Base-by-base conservation (phyloP, 2,329 filamentous ascomycete genomes). In the Cytospora schulzeri region DNA sequence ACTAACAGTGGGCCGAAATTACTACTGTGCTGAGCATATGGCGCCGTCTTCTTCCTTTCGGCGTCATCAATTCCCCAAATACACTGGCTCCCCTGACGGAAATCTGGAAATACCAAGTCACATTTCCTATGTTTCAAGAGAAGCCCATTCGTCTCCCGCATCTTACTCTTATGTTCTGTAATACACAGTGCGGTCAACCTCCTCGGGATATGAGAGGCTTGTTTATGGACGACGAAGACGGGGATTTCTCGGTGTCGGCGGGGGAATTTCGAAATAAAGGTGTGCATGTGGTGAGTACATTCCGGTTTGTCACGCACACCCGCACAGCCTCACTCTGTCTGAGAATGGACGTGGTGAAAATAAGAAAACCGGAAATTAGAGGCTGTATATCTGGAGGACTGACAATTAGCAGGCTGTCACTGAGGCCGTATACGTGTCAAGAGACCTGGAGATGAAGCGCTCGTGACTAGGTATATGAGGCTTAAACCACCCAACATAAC, bases 241-340 rank as follows among this genome's bases (percentile, higher is more conserved):
- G 38, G 26, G 48, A 28, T 31, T 28, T 19, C 6, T 33, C 50
- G 8, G 56, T 28, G 35, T 33, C 28, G 29, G 61, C 48, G 1
- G 54, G 41, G 19, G 41, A 51, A 33, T 35, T 52, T 26, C 56
- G 56, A 29, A 15, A 53, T 33, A 35, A 50, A 9, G 45, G 54
- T 14, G 29, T 70, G 5, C 65, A 66, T 14, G 41, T 68, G 14
- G 41, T 68, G 14, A 56, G 56, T 3, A 62, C 66, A 11, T 57
- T 69, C 33, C 60, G n/a, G 26, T 69, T 61, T 35, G 60, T 60
- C n/a, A 57, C 57, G 2, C 53, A 63, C 14, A 66, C 52, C 17
- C 38, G 55, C 11, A 65, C 55, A 12, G 65, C 60, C 3, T 63
- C 59, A 14, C 68, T 68, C 52, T 69, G 66, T 66, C 61, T 65